Evolutionary conservation across 192 early-diverging fungal species (phyloP).

Genomic region (Chytriomyces confervae): DNA sequence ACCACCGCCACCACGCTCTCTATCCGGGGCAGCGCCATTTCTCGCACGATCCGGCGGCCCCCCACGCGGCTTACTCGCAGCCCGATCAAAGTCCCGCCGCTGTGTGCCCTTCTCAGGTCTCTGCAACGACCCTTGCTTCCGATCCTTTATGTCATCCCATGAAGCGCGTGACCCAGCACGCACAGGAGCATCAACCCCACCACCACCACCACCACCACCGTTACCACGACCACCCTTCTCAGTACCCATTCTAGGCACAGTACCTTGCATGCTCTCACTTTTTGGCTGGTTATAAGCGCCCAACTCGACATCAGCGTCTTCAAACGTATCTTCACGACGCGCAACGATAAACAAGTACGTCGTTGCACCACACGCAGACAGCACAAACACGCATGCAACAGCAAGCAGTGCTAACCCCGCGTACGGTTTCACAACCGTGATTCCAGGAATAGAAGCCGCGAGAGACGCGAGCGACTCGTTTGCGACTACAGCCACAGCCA

Average conservation of each 20-base stretch:
- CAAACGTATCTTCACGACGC: not conserved
- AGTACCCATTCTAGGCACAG: not conserved
- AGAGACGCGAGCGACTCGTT: not conserved
- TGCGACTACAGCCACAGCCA: not conserved
- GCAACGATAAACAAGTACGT: not conserved
- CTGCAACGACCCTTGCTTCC: not conserved
- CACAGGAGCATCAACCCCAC: slow-evolving; percentile 2
- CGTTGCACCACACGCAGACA: not conserved
- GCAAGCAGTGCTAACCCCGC: not conserved
- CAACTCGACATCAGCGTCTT: not conserved
- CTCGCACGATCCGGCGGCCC: not conserved
- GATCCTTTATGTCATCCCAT: not conserved
- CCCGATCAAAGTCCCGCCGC: not conserved
- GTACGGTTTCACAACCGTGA: not conserved
- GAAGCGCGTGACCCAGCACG: not conserved
- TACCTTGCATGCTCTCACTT: not conserved
- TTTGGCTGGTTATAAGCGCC: not conserved
- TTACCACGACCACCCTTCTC: not conserved
- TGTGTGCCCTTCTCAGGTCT: not conserved
- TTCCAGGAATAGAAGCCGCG: not conserved
- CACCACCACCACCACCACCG: not conserved
- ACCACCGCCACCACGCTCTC: not conserved
- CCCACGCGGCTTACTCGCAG: not conserved
- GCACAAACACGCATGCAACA: not conserved
- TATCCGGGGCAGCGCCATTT: not conserved